Conservation (phyloP, 768 basidiomycete species). For the Mycena filopes region DNA sequence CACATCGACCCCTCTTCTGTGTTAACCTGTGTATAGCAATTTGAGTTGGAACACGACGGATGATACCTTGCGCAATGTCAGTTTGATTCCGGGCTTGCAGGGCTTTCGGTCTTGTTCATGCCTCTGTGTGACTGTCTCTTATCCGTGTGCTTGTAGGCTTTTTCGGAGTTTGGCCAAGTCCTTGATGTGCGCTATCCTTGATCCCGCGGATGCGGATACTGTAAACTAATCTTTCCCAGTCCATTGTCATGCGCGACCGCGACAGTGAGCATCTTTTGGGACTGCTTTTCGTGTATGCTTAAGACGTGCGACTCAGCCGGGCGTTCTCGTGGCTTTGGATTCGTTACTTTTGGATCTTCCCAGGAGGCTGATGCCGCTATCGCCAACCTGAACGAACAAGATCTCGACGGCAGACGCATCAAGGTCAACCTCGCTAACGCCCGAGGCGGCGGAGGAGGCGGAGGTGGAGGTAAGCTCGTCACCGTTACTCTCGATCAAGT, state of each 20-base stretch:
- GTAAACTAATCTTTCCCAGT: conserved; percentile 66
- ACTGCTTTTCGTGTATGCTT: not conserved
- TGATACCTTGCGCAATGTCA: conserved; percentile 89
- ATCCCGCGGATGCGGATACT: conserved; percentile 44
- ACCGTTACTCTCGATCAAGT: too few species aligned
- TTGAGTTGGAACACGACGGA: conserved; percentile 97
- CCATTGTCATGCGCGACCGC: conserved; percentile 98
- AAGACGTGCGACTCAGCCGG: conserved; percentile 55
- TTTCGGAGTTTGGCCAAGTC: conserved; percentile 83
- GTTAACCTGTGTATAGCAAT: conserved; percentile 74
- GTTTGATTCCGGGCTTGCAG: conserved; percentile 60
- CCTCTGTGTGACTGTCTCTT: conserved; percentile 53
- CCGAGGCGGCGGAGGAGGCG: conserved; percentile 63
- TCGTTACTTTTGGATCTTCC: conserved; percentile 78
- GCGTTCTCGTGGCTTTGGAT: conserved; percentile 96
- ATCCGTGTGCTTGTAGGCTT: conserved; percentile 76
- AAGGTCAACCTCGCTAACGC: conserved; percentile 89
- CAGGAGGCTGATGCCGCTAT: conserved; percentile 87
- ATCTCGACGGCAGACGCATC: conserved; percentile 92
- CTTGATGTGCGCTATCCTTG: conserved; percentile 85
- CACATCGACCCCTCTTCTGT: conserved; percentile 58
- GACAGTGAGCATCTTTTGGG: conserved; percentile 60
- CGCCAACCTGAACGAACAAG: conserved; percentile 81
- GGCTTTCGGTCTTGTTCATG: conserved; percentile 40
- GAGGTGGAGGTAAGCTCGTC: conserved; percentile 45